Conservation (phyloP, 1,284 basidiomycete genomes). For the Boletus semigastroideus region DNA sequence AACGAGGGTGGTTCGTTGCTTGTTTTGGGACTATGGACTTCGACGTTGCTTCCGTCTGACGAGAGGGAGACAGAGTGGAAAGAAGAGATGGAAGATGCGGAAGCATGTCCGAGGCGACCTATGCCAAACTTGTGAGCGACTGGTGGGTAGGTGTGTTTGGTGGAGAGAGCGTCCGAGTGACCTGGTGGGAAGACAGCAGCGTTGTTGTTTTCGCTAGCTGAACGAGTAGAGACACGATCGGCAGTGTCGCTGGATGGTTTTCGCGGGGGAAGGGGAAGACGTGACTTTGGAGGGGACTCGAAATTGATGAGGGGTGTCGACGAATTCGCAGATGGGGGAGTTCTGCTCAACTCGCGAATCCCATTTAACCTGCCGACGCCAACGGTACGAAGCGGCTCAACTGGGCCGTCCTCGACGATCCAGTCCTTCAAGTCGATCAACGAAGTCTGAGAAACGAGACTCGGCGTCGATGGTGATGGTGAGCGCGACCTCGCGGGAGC, state of each 20-base stretch:
- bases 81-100: conserved; percentile 71
- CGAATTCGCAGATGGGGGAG: conserved; percentile 21
- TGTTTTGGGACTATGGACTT: conserved; percentile 30
- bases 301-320: conserved; percentile 55
- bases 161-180: conserved; percentile 45
- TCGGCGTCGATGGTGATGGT: conserved; percentile 54
- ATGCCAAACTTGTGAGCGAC: conserved; percentile 37
- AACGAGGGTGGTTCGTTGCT: conserved; percentile 37
- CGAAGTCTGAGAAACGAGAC: conserved; percentile 56
- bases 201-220: conserved; percentile 12
- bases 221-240: conserved; percentile 33
- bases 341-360: conserved; percentile 26
- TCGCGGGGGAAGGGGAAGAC: conserved; percentile 64
- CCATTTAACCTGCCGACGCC: conserved; percentile 25
- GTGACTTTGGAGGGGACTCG: conserved; percentile 43
- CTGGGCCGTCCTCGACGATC: conserved; percentile 63
- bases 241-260: conserved; percentile 54
- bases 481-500: conserved; percentile 42
- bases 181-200: conserved; percentile 33
- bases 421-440: conserved; percentile 73
- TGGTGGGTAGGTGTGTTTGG: conserved; percentile 58
- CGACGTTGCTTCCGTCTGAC: conserved; percentile 53
- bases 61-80: conserved; percentile 81
- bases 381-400: conserved; percentile 24
- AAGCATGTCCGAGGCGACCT: conserved; percentile 47